Evolutionary conservation across 2,329 filamentous ascomycete genomes (phyloP).

Genomic region (Lanzia echinophila): DNA sequence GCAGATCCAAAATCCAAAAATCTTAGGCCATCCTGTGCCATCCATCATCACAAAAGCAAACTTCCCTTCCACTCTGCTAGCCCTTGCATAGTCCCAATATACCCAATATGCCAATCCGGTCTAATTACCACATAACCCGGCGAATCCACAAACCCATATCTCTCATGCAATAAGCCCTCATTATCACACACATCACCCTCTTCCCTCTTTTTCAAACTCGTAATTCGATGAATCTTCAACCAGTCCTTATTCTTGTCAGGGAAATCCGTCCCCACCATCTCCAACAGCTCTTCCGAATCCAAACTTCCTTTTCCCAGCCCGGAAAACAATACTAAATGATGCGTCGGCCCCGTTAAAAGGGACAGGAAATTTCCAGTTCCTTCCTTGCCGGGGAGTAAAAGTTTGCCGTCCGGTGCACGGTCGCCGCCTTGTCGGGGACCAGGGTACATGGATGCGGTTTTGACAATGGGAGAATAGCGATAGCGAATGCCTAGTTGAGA

Average conservation of each 20-base stretch:
- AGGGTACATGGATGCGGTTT: slow-evolving; percentile 27
- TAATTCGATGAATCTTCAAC: slow-evolving; percentile 2
- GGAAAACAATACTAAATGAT: slow-evolving; percentile 33
- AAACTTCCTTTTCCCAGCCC: slow-evolving; percentile 13
- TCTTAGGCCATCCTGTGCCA: background rate
- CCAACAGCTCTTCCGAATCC: slow-evolving; percentile 15
- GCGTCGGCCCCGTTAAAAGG: slow-evolving; percentile 22
- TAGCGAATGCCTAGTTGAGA: slow-evolving; percentile 40
- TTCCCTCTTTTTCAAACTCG: slow-evolving; percentile 1
- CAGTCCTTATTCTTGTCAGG: slow-evolving; percentile 3
- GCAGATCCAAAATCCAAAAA: background rate
- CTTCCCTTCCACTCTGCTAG: slow-evolving; percentile 11
- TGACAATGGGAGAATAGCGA: slow-evolving; percentile 34
- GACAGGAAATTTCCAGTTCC: slow-evolving; percentile 21
- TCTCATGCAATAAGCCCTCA: slow-evolving; percentile 22
- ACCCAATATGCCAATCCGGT: slow-evolving; percentile 21
- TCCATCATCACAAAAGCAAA: background rate
- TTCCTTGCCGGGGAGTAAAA: slow-evolving; percentile 14
- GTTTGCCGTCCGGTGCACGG: slow-evolving; percentile 37
- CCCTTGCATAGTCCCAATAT: slow-evolving; percentile 21
- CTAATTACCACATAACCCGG: slow-evolving; percentile 20
- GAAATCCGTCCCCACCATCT: slow-evolving; percentile 7
- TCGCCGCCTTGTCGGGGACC: slow-evolving; percentile 40
- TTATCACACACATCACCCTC: slow-evolving; percentile 10
- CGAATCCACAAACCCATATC: slow-evolving; percentile 15